These are phyloP conservation scores for Colletotrichum zoysiae DNA, from an alignment of 2,329 filamentous ascomycete genomes.

Conservation along the genomic window DNA sequence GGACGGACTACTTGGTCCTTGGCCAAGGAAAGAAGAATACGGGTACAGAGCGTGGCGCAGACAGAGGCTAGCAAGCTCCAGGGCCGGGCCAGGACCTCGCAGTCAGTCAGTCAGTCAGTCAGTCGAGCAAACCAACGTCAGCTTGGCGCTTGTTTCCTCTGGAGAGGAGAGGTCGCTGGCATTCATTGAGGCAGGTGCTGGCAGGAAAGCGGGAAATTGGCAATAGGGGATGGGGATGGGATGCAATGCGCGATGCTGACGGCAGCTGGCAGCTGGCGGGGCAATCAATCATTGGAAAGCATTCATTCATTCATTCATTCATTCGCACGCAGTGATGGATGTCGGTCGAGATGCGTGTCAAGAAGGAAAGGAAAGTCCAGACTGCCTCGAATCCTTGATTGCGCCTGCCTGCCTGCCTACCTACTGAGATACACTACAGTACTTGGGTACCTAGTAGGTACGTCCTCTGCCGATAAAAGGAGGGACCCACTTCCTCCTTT, in stretches of 20 bases:
- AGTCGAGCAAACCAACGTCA: neutral
- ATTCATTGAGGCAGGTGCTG: neutral
- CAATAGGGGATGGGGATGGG: neutral
- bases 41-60: slow-evolving; percentile 17
- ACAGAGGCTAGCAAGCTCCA: slow-evolving; percentile 2
- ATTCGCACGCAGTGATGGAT: neutral
- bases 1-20: too few species aligned
- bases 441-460: neutral
- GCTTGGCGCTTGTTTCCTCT: neutral
- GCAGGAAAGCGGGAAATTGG: neutral
- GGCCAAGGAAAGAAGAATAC: too few species aligned
- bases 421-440: too few species aligned
- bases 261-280: neutral
- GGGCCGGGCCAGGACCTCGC: neutral
- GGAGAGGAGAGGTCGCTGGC: neutral
- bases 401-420: too few species aligned
- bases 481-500: slow-evolving; percentile 36
- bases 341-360: too few species aligned
- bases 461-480: slow-evolving; percentile 17
- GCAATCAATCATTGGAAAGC: neutral
- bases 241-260: neutral
- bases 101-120: neutral
- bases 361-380: slow-evolving; percentile 2
- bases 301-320: neutral
- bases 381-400: neutral